Evolutionary conservation across 2,329 filamentous ascomycete genomes (phyloP), one percentile per base, ranked within the genome.

Genomic region (Didymella pinodella): DNA sequence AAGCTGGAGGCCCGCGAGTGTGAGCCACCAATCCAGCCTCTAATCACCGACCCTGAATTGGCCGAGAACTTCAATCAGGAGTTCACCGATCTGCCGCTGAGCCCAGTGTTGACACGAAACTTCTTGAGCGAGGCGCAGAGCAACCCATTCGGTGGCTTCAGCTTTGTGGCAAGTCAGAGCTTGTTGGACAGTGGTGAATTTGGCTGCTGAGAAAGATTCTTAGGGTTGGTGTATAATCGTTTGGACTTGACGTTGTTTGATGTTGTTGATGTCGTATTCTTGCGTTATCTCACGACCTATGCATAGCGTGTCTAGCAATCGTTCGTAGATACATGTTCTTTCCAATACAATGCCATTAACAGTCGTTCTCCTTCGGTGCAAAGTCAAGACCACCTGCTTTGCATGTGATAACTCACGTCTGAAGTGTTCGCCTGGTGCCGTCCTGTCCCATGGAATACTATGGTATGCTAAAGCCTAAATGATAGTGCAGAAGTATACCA

Each of bases 51-150:
- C 71, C 95, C 95, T 0, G 93, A 96, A 76, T 83, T 97, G 45
- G 95, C 95, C 0, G 96, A 99, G 85, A 99, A 99, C 79, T 99
- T 99, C 78, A 86, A 91, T 0, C 82, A 84, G n/a, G 93, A 97
- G 74, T 99, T 99, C 75, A 99, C 94, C 0, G 88, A 90, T 54
- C 79, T 97, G 63, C 86, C 91, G 3, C 82, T 98, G 14, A 96
- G 91, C 74, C 92, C 93, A 6, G 83, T 90, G 1, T 74, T 76
- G 48, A 71, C 65, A 22, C 71, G 65, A 64, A 72, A 68, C 36
- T 63, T 63, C 20, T 58, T 69, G 44, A 62, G 56, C n/a, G 70
- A 69, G 32, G 62, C 65, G 28, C 78, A 79, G 63, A 74, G 68
- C 36, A 78, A 84, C 68, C 80, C 81, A 0, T 84, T 84, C 68